Conservation (phyloP, 106 monocot genomes). For the Apostasia ramifera region DNA sequence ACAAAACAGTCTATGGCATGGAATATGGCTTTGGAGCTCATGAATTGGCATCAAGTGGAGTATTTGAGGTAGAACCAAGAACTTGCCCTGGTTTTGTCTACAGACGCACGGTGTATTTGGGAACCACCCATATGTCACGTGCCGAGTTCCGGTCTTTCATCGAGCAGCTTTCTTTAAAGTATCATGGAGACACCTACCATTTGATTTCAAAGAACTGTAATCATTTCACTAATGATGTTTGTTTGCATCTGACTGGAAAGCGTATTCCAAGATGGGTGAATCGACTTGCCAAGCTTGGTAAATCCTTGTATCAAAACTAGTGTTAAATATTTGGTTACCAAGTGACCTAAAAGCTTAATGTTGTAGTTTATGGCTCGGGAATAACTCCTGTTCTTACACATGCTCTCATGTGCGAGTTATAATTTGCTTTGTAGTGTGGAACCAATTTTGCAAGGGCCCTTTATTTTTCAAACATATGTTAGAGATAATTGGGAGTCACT, state of each 20-base stretch:
- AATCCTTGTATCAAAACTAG: not conserved
- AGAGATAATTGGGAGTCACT: no score
- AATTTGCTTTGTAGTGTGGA: no score
- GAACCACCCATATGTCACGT: conserved; percentile 18
- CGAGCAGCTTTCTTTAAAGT: conserved; percentile 21
- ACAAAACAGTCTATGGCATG: conserved; percentile 21
- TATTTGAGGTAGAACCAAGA: conserved; percentile 35
- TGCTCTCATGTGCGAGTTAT: no score
- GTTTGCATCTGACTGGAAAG: conserved; percentile 21
- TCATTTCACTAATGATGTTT: conserved; percentile 34
- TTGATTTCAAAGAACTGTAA: conserved; percentile 30
- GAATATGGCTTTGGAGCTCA: conserved; percentile 34
- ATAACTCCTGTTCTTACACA: no score
- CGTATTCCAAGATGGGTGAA: conserved; percentile 31
- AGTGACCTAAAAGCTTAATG: not conserved
- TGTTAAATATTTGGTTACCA: not conserved
- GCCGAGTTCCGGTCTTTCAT: conserved; percentile 28
- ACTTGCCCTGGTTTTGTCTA: conserved; percentile 28
- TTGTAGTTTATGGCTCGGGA: not conserved
- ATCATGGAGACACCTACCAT: conserved; percentile 28
- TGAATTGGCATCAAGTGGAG: conserved; percentile 23
- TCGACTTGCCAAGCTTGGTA: conserved; percentile 27
- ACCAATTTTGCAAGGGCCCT: no score
- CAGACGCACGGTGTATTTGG: conserved; percentile 26
- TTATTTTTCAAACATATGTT: no score